Evolutionary conservation across 2,329 filamentous ascomycete species (phyloP).

Genomic region (Scorias spongiosa): DNA sequence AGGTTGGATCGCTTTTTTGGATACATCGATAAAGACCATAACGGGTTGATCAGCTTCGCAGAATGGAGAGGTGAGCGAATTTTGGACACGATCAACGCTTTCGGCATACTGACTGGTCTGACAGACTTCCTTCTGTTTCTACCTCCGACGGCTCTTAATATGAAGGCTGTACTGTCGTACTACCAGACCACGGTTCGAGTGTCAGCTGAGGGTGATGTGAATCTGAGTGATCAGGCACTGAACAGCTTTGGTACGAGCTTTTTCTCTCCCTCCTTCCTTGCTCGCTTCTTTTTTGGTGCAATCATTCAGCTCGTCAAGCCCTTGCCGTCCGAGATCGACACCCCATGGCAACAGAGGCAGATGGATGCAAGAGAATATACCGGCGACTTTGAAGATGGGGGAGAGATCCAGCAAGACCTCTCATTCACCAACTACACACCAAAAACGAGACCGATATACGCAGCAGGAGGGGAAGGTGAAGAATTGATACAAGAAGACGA

Average conservation of each 20-base stretch:
- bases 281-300: conserved; percentile 60
- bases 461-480: conserved; percentile 3
- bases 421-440: background rate
- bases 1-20: conserved; percentile 75
- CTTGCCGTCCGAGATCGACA: background rate
- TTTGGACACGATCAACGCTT: background rate
- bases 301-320: conserved; percentile 38
- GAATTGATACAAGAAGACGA: conserved; percentile 11
- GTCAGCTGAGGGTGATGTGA: conserved; percentile 85
- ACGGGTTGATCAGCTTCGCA: conserved; percentile 75
- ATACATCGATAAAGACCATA: conserved; percentile 77
- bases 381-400: background rate
- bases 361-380: background rate
- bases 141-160: conserved; percentile 49
- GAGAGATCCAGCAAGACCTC: background rate
- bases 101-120: conserved; percentile 6
- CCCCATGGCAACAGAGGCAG: background rate
- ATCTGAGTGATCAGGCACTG: conserved; percentile 78
- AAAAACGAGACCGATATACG: background rate
- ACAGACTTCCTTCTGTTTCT: conserved; percentile 93
- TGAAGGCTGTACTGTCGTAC: conserved; percentile 76
- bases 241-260: conserved; percentile 81
- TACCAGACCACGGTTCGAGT: conserved; percentile 81
- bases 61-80: conserved; percentile 69
- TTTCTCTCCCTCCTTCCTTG: conserved; percentile 38